Evolutionary conservation across 83 land plant species (phyloP), one percentile per base, ranked within the genome.

Genomic region (Picea abies): DNA sequence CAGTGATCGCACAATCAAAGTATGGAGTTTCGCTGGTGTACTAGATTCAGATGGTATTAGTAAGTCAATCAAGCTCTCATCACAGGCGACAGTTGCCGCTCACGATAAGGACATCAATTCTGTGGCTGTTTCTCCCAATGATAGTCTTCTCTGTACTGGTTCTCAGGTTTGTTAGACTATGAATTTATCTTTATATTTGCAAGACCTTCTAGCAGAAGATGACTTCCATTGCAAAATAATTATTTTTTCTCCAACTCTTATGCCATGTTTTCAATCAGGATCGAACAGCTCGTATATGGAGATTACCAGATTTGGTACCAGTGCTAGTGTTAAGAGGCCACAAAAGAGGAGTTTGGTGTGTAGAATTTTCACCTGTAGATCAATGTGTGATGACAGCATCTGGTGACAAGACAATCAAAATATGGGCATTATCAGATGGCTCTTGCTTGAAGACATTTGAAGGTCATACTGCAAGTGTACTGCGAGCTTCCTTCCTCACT

Each of bases 361-460:
- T 97, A 20, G 97, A 97, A 82, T 97, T 97, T 82, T 97, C 99
- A 26, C 98, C 98, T 11, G 96, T 97, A 14, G 98, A 97, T 83
- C 93, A 92, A 82, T 92, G 94, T 89, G 99, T 97, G 11, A 72
- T 97, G 22, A 97, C 98, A 64, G 87, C 96, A 4, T 97, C 99
- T 58, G 99, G 94, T 78, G 99, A 97, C 85, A 90, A 89, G 81
- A 97, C 95, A 29, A 88, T 97, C 65, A 92, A 91, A 73, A 92
- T 97, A 84, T 97, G 99, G 99, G 87, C 95, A 47, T 83, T 95
- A 20, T 58, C 93, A 52, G 96, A 95, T 87, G 99, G 99, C 76
- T 90, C 99, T 63, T 97, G 99, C 85, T 84, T 97, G 67, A 97
- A 91, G 87, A 97, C 99, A 79, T 97, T 97, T 89, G 97, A 97